Evolutionary conservation across 1,284 basidiomycete species (phyloP), one percentile per base, ranked within the genome.

Genomic region (Vanrija sp.): DNA sequence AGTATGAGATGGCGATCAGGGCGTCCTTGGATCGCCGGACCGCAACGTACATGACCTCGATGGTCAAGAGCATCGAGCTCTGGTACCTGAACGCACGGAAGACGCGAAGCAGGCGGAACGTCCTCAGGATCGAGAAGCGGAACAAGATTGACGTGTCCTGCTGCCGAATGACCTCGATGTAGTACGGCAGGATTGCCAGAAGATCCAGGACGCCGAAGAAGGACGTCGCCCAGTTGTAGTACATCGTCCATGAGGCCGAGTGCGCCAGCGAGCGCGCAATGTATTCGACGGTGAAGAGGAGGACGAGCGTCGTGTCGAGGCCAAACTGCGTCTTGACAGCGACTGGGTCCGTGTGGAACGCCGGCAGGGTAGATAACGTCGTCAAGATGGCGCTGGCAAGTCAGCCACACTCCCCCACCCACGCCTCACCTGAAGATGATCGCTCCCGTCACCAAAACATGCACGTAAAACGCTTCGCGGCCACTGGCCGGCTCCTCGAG

Each of bases 1-100:
- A 93, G 75, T 93, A 94, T 3, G 83, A 83, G 37, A 94, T 83
- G 0, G 90, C 89, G 8, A 90, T 80, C 0, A 94, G 79, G 0
- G 89, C 89, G 63, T 94, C 88, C 67, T 89, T 86, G 0, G 88
- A 91, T 55, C 88, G 79, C 49, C 85, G 81, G 39, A 92, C 85
- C n/a, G 88, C 85, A 35, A 93, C 81, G 69, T 87, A 90, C 89
- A 93, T 93, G 62, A 93, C 89, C 78, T 93, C 89, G 54, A 93
- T 93, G 0, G 90, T 93, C 49, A 91, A 76, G 16, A 91, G 80
- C 61, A 92, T 73, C 56, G 72, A 67, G 43, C 72, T 74, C 53
- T 75, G 72, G 63, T 89, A 85, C 54, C 85, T 83, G 80, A 93
- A 94, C 0, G 90, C 88, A 41, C 87, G 79, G 75, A 94, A 94